Evolutionary conservation across 352 stramenopile species (phyloP).

Genomic region (Pythium aristosporum): DNA sequence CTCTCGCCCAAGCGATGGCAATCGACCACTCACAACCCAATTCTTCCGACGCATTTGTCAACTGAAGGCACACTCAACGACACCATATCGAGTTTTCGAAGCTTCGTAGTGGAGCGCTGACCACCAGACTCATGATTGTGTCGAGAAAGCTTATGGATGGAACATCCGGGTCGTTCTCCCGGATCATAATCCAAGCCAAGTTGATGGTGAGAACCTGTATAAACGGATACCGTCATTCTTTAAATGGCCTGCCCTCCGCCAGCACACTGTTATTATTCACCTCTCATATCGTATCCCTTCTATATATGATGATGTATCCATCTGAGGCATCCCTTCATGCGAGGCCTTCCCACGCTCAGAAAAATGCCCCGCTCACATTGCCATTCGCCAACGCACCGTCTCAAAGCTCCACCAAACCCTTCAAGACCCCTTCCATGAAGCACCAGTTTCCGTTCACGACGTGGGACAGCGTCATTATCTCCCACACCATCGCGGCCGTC

Average conservation of each 20-base stretch:
- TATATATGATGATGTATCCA: background rate
- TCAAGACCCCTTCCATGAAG: background rate
- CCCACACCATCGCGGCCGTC: slow-evolving; percentile 10
- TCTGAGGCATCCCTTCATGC: background rate
- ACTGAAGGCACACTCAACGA: no score
- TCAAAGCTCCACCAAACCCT: background rate
- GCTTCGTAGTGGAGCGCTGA: no score
- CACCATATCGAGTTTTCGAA: no score
- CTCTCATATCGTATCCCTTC: background rate
- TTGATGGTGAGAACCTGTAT: background rate
- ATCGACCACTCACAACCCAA: no score
- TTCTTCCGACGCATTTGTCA: no score
- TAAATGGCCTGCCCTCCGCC: background rate
- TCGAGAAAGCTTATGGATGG: no score
- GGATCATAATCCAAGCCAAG: background rate
- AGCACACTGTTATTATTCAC: background rate
- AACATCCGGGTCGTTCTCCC: no score
- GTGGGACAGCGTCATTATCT: slow-evolving; percentile 12
- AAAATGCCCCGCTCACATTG: no score
- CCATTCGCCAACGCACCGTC: background rate
- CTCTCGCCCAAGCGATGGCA: no score
- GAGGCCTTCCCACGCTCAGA: background rate
- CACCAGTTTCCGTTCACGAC: slow-evolving; percentile 7
- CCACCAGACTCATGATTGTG: no score
- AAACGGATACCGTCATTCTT: background rate